A percentile compares a stretch with the other conserved stretches of the same genome.
These are phyloP conservation scores for Cladosporium sp. DNA, from an alignment of 2,329 filamentous ascomycete species.

Conservation along the genomic window DNA sequence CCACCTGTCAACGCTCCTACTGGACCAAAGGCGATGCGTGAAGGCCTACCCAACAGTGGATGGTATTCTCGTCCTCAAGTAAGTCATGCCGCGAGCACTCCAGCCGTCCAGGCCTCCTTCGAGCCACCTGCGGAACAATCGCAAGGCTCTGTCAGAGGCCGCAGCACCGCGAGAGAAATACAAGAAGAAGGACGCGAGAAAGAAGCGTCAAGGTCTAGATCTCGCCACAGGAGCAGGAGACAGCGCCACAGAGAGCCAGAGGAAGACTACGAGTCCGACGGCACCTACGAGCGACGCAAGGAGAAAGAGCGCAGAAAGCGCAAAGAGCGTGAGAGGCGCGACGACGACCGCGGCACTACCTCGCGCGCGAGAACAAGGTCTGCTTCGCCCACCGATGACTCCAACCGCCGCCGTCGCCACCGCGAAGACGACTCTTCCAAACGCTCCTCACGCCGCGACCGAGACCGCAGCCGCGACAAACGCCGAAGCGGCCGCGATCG, in stretches of 20 bases:
- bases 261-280: constrained; percentile 45
- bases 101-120: not conserved
- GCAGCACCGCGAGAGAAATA: constrained; percentile 10
- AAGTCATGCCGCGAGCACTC: constrained; percentile 13
- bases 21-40: constrained; percentile 91
- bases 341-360: constrained; percentile 48
- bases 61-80: constrained; percentile 45
- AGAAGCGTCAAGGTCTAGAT: constrained; percentile 35
- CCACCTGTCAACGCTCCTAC: constrained; percentile 66
- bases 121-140: constrained; percentile 5
- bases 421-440: constrained; percentile 45
- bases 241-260: constrained; percentile 53
- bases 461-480: constrained; percentile 48
- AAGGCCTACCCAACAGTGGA: constrained; percentile 80
- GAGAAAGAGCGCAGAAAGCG: constrained; percentile 34
- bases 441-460: constrained; percentile 40
- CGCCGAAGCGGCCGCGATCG: constrained; percentile 39
- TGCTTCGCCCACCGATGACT: constrained; percentile 60
- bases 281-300: constrained; percentile 39
- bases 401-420: constrained; percentile 60
- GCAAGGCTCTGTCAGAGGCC: constrained; percentile 16
- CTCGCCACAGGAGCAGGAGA: constrained; percentile 49
- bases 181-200: constrained; percentile 26
- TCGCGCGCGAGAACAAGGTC: constrained; percentile 60
- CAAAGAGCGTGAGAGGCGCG: constrained; percentile 44